Evolutionary conservation across 495 filamentous ascomycete species (phyloP).

Genomic region (Bacidia rubella): DNA sequence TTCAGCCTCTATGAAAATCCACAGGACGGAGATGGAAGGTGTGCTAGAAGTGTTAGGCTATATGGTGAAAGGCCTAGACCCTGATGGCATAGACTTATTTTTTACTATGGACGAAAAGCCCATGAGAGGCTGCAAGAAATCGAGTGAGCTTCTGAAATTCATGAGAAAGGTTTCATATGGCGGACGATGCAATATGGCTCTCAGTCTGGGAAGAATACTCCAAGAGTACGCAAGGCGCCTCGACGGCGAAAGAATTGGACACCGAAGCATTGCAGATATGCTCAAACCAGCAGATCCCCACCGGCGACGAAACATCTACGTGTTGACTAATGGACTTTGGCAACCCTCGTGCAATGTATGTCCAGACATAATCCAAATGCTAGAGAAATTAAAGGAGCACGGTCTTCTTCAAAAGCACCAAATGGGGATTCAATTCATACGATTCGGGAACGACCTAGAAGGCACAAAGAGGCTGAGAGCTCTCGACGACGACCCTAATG

Average conservation of each 20-base stretch:
- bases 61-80: constrained; percentile 23
- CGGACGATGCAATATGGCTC: neutral
- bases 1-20: constrained; percentile 20
- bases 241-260: too few relatives aligned
- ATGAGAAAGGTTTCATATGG: neutral
- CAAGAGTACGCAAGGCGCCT: neutral
- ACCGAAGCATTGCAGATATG: neutral
- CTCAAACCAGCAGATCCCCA: neutral
- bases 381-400: neutral
- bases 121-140: neutral
- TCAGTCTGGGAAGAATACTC: neutral
- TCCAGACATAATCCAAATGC: neutral
- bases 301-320: neutral
- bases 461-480: too few relatives aligned
- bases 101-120: constrained; percentile 18
- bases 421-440: constrained; percentile 15
- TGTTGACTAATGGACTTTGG: neutral
- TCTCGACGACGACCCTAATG: neutral
- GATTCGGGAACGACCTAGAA: constrained; percentile 28
- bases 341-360: neutral
- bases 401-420: neutral
- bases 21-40: constrained; percentile 18
- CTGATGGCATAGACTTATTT: constrained; percentile 24
- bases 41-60: constrained; percentile 21
- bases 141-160: neutral